Evolutionary conservation across 352 stramenopile genomes (phyloP).

Genomic region (Phytophthora pseudosyringae): DNA sequence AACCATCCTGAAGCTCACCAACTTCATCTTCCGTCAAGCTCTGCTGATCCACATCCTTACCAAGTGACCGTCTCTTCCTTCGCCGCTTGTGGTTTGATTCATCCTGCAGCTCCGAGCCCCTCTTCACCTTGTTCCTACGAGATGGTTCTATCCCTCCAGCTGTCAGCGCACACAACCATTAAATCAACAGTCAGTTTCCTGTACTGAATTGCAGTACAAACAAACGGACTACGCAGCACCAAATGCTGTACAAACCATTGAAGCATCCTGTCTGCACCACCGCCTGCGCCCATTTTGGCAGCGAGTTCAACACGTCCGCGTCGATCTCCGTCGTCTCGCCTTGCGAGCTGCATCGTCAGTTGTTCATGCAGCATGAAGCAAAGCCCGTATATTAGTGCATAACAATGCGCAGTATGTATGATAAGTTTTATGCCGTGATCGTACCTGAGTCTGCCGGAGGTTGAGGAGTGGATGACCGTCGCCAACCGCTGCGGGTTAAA

Average conservation of each 20-base stretch:
- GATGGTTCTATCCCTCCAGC: conserved; percentile 11
- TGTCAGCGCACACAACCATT: conserved; percentile 11
- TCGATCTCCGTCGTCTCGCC: conserved; percentile 39
- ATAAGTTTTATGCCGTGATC: conserved; percentile 11
- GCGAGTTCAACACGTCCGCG: conserved; percentile 39
- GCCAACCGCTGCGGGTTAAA: conserved; percentile 51
- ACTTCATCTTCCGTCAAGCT: conserved; percentile 19
- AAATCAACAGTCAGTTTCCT: background rate
- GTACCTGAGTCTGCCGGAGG: conserved; percentile 51
- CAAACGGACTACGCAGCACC: background rate
- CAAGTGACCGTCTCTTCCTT: conserved; percentile 20
- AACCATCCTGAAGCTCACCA: conserved; percentile 22
- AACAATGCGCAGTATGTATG: background rate
- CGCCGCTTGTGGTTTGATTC: conserved; percentile 3
- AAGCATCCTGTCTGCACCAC: conserved; percentile 63
- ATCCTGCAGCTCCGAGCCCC: conserved; percentile 18
- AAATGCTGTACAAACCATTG: conserved; percentile 34
- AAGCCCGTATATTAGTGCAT: background rate
- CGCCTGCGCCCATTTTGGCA: conserved; percentile 65
- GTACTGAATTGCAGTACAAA: background rate
- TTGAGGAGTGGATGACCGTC: conserved; percentile 41
- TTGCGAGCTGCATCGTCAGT: conserved; percentile 11
- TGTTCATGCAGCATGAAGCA: background rate
- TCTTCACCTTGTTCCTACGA: conserved; percentile 24
- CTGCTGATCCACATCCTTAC: background rate